These are phyloP conservation scores for Glutinoglossum americanum DNA, from an alignment of 495 filamentous ascomycete species.

Conservation along the genomic window DNA sequence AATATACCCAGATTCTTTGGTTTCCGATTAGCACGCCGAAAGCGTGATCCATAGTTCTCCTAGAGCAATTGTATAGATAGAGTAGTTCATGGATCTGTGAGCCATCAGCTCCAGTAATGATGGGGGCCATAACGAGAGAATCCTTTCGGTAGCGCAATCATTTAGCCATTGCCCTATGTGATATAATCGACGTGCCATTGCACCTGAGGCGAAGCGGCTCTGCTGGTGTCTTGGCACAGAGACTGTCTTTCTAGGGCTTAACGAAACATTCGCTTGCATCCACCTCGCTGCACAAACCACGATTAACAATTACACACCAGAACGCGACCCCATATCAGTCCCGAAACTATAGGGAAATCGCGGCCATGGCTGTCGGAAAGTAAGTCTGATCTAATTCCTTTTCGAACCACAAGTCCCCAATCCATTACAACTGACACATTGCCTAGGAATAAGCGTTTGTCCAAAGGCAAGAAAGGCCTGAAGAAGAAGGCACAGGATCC, in stretches of 20 bases:
- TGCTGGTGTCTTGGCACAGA: not conserved
- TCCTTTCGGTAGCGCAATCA: no score
- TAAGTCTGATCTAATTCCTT: constrained; percentile 25
- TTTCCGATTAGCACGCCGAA: no score
- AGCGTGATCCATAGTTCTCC: no score
- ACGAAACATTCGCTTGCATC: not conserved
- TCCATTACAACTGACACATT: not conserved
- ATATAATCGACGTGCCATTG: no score
- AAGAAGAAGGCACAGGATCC: constrained; percentile 98
- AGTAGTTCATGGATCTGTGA: no score
- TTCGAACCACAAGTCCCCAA: not conserved
- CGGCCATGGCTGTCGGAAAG: constrained; percentile 87
- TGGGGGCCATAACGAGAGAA: no score
- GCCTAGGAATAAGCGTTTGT: constrained; percentile 95
- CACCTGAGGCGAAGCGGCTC: not conserved
- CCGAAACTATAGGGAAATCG: not conserved
- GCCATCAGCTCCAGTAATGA: no score
- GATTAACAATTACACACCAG: not conserved
- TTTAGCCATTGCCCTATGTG: no score
- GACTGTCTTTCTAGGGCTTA: not conserved
- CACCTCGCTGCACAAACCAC: not conserved
- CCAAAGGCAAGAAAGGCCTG: constrained; percentile 99
- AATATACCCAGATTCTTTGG: not conserved
- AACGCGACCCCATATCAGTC: not conserved
- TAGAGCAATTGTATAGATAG: no score